Evolutionary conservation across 148 eudicot genomes (phyloP).

Genomic region (Amaranthus hypochondriacus): DNA sequence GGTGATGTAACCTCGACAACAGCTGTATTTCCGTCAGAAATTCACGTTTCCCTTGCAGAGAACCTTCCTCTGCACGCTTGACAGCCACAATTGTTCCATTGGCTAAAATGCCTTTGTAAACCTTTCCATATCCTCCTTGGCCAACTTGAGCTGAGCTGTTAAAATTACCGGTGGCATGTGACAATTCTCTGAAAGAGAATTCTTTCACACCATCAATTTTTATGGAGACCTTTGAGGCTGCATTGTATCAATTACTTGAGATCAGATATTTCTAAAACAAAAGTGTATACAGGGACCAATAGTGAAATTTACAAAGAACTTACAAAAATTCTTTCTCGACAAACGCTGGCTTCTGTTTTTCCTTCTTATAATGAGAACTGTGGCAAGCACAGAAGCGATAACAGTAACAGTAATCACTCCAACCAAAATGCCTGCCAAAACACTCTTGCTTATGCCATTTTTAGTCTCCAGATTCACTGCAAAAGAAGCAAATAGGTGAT

Average conservation of each 20-base stretch:
- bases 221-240: conserved; percentile 63
- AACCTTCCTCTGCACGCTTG: conserved; percentile 86
- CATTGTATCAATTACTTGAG: conserved; percentile 19
- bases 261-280: not conserved
- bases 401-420: conserved; percentile 37
- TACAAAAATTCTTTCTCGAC: conserved; percentile 44
- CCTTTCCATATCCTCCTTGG: conserved; percentile 92
- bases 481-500: conserved; percentile 15
- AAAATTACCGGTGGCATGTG: conserved; percentile 58
- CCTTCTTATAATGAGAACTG: conserved; percentile 43
- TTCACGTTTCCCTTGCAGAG: conserved; percentile 80
- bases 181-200: conserved; percentile 63
- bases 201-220: conserved; percentile 77
- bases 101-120: conserved; percentile 60
- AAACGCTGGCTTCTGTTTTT: conserved; percentile 23
- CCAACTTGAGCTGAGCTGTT: conserved; percentile 59
- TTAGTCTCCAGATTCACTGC: conserved; percentile 34
- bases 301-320: conserved; percentile 26
- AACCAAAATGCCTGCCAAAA: conserved; percentile 38
- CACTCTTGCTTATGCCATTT: conserved; percentile 40
- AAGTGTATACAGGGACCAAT: not conserved
- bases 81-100: conserved; percentile 63
- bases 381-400: conserved; percentile 33
- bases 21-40: conserved; percentile 84
- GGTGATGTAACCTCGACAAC: conserved; percentile 84